Base-by-base conservation (phyloP, 139 green algal species). In the Pleodorina starrii region DNA sequence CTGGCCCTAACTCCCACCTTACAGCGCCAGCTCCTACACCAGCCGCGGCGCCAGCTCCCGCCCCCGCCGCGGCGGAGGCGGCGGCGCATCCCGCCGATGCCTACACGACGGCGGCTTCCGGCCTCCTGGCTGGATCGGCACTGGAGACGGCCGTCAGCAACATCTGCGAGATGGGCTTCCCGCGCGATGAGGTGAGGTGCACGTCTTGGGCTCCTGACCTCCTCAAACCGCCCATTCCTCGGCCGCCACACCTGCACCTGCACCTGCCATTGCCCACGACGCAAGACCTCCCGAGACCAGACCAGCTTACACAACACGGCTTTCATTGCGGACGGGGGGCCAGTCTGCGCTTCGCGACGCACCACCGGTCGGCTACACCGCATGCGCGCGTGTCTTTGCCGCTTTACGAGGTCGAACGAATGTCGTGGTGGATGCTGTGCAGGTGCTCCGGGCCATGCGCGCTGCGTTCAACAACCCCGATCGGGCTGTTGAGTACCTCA, bases 381-480 rank as follows among this genome's bases (percentile, higher is more conserved):
- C n/a, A n/a, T n/a, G n/a, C n/a, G n/a, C n/a, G n/a, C n/a, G n/a
- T n/a, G n/a, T n/a, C n/a, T n/a, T n/a, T n/a, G n/a, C n/a, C n/a
- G n/a, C n/a, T n/a, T n/a, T n/a, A n/a, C n/a, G n/a, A n/a, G n/a
- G n/a, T n/a, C n/a, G n/a, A n/a, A n/a, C n/a, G n/a, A n/a, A n/a
- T n/a, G n/a, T n/a, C n/a, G n/a, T n/a, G n/a, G n/a, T n/a, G n/a
- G n/a, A n/a, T n/a, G n/a, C n/a, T 66, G 3, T 21, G 54, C 54
- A 98, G 73, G 96, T 98, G 16, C 74, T 95, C 54, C 90, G 92
- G 9, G 98, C 98, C 0, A 97, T 99, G 95, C 94, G 97, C 5
- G 98, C 98, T 5, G 98, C 98, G 17, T 99, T 98, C 95, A 99
- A 99, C 95, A 99, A 99, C 95, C 98, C 98, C 21, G 98, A 99